phyloP scores from a whole-genome alignment of 306 rosid species.

The Senna siamea region DNA sequence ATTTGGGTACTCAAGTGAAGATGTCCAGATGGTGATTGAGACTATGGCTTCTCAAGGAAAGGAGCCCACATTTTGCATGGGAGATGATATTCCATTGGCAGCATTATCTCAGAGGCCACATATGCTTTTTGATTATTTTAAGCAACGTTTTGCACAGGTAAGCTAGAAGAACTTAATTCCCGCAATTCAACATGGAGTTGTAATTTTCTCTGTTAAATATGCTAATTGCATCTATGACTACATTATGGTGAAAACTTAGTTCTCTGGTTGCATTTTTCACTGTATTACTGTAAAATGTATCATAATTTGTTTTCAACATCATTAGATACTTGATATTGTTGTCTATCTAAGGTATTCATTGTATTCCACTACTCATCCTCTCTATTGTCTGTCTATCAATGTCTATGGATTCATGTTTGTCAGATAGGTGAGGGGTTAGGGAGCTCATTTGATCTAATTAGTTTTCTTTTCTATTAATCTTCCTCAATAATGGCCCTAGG shows the following conservation, averaged over 20 bases:
- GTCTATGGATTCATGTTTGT: not conserved
- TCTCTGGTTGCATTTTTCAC: conserved; percentile 9
- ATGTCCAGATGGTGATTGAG: conserved; percentile 98
- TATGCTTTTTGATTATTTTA: conserved; percentile 93
- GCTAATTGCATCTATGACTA: not conserved
- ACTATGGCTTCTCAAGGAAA: conserved; percentile 97
- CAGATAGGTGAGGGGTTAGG: not conserved
- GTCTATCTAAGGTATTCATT: conserved; percentile 1
- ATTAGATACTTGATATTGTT: not conserved
- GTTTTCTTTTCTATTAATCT: not conserved
- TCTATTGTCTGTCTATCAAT: conserved; percentile 4
- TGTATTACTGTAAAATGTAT: not conserved
- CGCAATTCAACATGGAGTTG: not conserved
- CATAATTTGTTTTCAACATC: conserved; percentile 14
- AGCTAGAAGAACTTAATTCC: conserved; percentile 33
- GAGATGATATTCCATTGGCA: conserved; percentile 95
- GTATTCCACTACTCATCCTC: conserved; percentile 19
- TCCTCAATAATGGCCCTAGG: not conserved
- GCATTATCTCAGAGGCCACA: conserved; percentile 91
- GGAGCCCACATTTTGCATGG: conserved; percentile 99
- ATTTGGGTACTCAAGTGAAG: conserved; percentile 98
- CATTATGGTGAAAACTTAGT: not conserved
- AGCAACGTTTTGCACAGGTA: conserved; percentile 99
- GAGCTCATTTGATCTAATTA: conserved; percentile 7
- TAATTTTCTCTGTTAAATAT: conserved; percentile 20